phyloP scores from a whole-genome alignment of 2,329 filamentous ascomycete species.

The Neofusicoccum kwambonambiense region DNA sequence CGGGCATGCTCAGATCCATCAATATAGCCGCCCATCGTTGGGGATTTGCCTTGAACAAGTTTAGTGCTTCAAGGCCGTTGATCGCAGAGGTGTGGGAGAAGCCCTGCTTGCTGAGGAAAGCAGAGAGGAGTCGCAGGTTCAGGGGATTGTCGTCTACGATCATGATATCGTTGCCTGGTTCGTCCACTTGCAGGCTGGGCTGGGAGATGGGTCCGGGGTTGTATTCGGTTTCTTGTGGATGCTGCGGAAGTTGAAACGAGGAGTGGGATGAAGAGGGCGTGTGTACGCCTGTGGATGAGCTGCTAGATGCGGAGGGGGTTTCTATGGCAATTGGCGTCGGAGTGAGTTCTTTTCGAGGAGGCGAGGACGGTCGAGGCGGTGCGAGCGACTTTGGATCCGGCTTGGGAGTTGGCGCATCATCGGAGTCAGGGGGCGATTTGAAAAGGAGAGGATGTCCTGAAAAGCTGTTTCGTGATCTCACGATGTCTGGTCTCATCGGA shows the following conservation, averaged over 20 bases:
- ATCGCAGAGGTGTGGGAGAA: conserved; percentile 33
- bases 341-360: too few relatives aligned
- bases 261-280: too few relatives aligned
- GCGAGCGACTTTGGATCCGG: too few relatives aligned
- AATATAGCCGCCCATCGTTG: conserved; percentile 30
- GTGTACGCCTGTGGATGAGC: not conserved
- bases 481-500: not conserved
- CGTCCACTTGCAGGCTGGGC: not conserved
- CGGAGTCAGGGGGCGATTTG: too few relatives aligned
- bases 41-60: conserved; percentile 26
- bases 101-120: conserved; percentile 34
- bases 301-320: not conserved
- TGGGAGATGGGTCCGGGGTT: too few relatives aligned
- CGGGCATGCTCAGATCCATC: conserved; percentile 57
- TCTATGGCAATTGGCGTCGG: too few relatives aligned
- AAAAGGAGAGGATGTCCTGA: not conserved
- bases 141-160: conserved; percentile 42
- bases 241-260: not conserved
- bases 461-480: not conserved
- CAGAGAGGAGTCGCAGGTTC: conserved; percentile 37
- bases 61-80: conserved; percentile 37
- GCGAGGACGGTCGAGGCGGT: too few relatives aligned
- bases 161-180: conserved; percentile 27
- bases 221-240: not conserved
- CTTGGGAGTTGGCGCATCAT: too few relatives aligned